Conservation (phyloP, 495 filamentous ascomycete species). For the Aspergillus cristatus region DNA sequence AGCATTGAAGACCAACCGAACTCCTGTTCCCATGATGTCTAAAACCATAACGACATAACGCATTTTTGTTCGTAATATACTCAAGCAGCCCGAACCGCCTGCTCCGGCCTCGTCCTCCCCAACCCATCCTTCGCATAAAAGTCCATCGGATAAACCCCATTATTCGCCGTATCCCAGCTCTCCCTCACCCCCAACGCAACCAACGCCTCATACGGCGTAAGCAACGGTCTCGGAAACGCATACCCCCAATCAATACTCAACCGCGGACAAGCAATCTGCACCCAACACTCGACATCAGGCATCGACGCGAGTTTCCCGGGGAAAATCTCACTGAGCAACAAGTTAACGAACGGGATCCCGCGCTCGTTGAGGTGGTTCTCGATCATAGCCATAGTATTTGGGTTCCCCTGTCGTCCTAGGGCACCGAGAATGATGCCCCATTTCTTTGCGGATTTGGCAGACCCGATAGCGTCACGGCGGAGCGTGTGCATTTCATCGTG, state of each 20-base stretch:
- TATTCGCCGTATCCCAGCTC: constrained; percentile 59
- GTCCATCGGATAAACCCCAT: constrained; percentile 91
- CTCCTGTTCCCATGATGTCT: too few species aligned
- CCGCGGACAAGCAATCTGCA: constrained; percentile 91
- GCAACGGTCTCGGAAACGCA: constrained; percentile 76
- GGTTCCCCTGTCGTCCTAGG: constrained; percentile 89
- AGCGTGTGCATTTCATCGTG: constrained; percentile 83
- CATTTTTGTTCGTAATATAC: too few species aligned
- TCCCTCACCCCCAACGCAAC: constrained; percentile 71
- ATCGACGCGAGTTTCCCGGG: constrained; percentile 90
- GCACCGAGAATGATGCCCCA: constrained; percentile 94
- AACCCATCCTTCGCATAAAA: constrained; percentile 92
- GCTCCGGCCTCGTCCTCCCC: constrained; percentile 60
- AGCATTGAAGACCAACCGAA: too few species aligned
- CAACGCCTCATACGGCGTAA: constrained; percentile 93
- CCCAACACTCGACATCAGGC: constrained; percentile 91
- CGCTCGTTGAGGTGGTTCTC: constrained; percentile 59
- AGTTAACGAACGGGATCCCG: constrained; percentile 68
- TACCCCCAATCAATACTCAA: constrained; percentile 99
- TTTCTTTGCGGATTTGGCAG: constrained; percentile 65
- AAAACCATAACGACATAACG: too few species aligned
- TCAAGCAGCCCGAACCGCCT: constrained; percentile 16
- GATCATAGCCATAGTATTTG: constrained; percentile 79
- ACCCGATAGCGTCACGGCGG: constrained; percentile 63
- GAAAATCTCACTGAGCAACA: constrained; percentile 89